A percentile compares a stretch with the other conserved stretches of the same genome.
phyloP scores from a whole-genome alignment of 192 early-diverging fungal species.

The Backusella australiensis region DNA sequence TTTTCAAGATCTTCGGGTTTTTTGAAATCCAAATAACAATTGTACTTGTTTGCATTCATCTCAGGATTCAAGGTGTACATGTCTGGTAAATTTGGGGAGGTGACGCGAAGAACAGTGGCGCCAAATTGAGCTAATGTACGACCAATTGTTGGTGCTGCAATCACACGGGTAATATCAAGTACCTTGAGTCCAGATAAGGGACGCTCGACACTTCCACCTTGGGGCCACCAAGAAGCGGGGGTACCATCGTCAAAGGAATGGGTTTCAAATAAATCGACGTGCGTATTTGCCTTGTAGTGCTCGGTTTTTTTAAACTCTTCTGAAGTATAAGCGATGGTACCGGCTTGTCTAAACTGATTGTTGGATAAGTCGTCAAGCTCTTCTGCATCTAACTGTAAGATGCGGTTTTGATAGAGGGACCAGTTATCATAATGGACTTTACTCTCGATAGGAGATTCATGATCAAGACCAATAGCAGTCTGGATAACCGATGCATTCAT shows the following conservation, averaged over 20 bases:
- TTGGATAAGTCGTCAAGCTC: background rate
- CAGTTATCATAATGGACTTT: background rate
- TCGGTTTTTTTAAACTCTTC: background rate
- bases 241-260: background rate
- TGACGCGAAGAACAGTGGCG: background rate
- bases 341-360: background rate
- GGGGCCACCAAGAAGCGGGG: background rate
- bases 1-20: background rate
- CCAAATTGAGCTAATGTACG: background rate
- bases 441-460: background rate
- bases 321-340: background rate
- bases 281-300: background rate
- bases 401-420: background rate
- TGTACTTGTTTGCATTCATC: background rate
- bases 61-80: background rate
- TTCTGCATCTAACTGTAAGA: background rate
- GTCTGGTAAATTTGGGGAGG: background rate
- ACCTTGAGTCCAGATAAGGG: background rate
- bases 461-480: background rate
- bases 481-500: background rate
- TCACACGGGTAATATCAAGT: background rate
- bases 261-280: background rate
- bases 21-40: slow-evolving; percentile 14
- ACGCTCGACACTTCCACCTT: background rate
- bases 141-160: background rate